phyloP scores from a whole-genome alignment of 2,329 filamentous ascomycete species.

The Fonsecaea erecta region DNA sequence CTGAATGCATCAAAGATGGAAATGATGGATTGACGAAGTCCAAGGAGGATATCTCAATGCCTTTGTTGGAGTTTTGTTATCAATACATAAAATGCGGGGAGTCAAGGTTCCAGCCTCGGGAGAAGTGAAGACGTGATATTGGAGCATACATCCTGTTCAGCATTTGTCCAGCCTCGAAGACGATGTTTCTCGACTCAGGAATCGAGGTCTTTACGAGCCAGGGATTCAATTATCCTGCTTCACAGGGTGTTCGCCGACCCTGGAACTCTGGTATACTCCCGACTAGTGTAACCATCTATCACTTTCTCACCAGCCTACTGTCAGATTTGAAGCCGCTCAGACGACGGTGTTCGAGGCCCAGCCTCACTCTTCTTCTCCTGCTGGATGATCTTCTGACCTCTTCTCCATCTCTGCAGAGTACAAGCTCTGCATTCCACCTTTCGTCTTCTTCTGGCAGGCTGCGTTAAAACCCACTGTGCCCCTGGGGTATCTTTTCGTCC shows the following conservation, averaged over 20 bases:
- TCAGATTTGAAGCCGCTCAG: not conserved
- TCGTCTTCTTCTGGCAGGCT: not conserved
- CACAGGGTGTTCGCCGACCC: not conserved
- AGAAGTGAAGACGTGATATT: not conserved
- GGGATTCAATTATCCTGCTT: not conserved
- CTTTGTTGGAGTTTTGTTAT: not conserved
- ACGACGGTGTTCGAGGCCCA: not conserved
- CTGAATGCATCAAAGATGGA: not conserved
- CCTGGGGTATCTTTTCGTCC: not conserved
- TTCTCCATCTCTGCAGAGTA: not conserved
- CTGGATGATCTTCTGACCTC: not conserved
- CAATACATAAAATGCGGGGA: not conserved
- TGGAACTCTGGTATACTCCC: not conserved
- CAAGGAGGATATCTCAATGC: not conserved
- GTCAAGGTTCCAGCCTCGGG: not conserved
- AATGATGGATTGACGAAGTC: not conserved
- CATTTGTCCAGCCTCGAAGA: not conserved
- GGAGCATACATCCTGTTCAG: not conserved
- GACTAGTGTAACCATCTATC: not conserved
- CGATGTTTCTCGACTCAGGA: not conserved
- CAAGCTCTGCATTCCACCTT: not conserved
- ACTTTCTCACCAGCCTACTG: not conserved
- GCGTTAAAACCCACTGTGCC: not conserved
- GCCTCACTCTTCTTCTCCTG: not conserved
- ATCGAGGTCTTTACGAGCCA: not conserved